A percentile compares a stretch with the other conserved stretches of the same genome.
Conservation (phyloP, 2,329 filamentous ascomycete genomes). For the Diaporthe citri region DNA sequence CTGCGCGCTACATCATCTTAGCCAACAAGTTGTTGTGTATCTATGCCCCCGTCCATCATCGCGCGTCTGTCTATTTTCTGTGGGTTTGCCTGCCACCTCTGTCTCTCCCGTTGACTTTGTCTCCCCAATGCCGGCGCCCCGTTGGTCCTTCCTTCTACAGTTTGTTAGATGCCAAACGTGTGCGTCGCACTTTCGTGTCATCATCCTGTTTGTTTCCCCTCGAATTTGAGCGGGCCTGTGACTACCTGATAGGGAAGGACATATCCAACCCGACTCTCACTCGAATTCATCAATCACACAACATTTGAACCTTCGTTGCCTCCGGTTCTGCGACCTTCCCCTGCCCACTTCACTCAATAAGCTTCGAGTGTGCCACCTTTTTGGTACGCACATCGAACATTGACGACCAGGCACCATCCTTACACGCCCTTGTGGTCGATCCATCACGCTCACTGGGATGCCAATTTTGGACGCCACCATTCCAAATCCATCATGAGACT, state of each 20-base stretch:
- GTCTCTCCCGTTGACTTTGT: neutral
- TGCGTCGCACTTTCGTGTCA: neutral
- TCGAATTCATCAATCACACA: neutral
- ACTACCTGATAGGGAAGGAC: neutral
- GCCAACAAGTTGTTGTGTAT: neutral
- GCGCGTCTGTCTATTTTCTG: neutral
- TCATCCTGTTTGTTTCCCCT: neutral
- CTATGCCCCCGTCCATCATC: neutral
- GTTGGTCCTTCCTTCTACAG: neutral
- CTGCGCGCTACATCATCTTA: slow-evolving; percentile 8
- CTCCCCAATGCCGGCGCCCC: neutral
- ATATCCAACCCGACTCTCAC: neutral
- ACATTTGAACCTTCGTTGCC: slow-evolving; percentile 17
- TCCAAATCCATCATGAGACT: slow-evolving; percentile 52
- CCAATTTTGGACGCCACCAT: slow-evolving; percentile 14
- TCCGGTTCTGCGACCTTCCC: neutral
- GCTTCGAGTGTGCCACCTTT: slow-evolving; percentile 4
- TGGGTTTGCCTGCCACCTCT: slow-evolving; percentile 1
- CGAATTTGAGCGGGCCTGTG: neutral
- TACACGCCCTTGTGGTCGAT: slow-evolving; percentile 4
- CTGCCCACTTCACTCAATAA: slow-evolving; percentile 13
- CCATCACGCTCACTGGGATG: slow-evolving; percentile 33
- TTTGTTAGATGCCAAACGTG: neutral
- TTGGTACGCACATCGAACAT: slow-evolving; percentile 10
- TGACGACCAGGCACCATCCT: slow-evolving; percentile 27